A percentile compares a stretch with the other conserved stretches of the same genome.
Conservation (phyloP, 1,284 basidiomycete species). For the Tilletia caries region DNA sequence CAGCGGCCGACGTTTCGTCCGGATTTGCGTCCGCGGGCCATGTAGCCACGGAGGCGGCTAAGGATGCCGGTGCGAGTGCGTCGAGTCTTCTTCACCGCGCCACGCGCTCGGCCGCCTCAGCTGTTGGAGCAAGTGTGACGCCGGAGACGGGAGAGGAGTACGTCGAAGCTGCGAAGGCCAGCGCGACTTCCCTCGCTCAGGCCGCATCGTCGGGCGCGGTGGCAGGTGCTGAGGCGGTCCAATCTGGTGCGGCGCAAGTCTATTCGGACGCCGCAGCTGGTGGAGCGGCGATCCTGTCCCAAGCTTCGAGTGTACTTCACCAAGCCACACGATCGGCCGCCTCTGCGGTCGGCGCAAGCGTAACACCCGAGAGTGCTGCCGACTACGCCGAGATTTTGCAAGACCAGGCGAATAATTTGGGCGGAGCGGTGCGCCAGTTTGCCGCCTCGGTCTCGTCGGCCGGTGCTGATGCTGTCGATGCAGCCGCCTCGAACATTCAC, state of each 20-base stretch:
- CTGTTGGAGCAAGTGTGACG: slow-evolving; percentile 17
- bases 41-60: background rate
- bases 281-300: no score
- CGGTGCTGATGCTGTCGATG: background rate
- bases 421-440: background rate
- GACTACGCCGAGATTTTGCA: slow-evolving; percentile 22
- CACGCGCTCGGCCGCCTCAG: slow-evolving; percentile 19
- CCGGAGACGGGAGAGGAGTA: slow-evolving; percentile 15
- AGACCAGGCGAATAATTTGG: background rate
- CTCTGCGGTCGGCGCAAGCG: slow-evolving; percentile 23
- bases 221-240: background rate
- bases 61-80: background rate
- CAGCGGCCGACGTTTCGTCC: background rate
- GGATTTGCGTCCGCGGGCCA: background rate
- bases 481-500: background rate
- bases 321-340: slow-evolving; percentile 14
- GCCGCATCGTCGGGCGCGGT: background rate
- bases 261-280: background rate
- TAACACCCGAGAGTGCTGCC: slow-evolving; percentile 22
- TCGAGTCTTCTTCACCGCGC: slow-evolving; percentile 13
- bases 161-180: background rate
- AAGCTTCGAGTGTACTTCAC: background rate
- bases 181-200: background rate
- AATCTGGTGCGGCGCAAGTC: background rate
- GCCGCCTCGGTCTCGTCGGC: background rate